These are phyloP conservation scores for Sphagnum magellanicum DNA, from an alignment of 228 moss, liverwort and hornwort species.

Conservation along the genomic window DNA sequence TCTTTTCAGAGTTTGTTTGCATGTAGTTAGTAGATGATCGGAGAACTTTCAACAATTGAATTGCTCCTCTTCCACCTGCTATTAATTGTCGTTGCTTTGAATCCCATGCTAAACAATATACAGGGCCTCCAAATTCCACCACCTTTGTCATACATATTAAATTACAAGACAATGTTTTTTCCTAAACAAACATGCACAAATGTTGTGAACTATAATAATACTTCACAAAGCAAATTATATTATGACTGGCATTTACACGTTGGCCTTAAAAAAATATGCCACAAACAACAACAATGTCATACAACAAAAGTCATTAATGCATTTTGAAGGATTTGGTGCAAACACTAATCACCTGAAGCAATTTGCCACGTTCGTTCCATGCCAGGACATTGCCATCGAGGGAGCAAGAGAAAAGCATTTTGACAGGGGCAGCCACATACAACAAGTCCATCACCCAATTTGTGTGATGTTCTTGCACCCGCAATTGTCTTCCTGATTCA, in stretches of 20 bases:
- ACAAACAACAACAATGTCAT: neutral
- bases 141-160: constrained; percentile 24
- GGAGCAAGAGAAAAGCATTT: constrained; percentile 73
- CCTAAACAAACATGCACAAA: too few species aligned
- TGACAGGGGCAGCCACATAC: constrained; percentile 44
- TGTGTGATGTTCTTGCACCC: constrained; percentile 54
- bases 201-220: too few species aligned
- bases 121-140: constrained; percentile 68
- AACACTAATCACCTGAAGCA: constrained; percentile 39
- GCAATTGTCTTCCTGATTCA: constrained; percentile 57
- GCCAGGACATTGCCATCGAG: constrained; percentile 66
- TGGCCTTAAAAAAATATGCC: neutral
- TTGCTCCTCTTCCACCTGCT: constrained; percentile 58
- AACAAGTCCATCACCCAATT: constrained; percentile 74
- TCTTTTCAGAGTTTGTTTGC: constrained; percentile 50
- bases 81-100: constrained; percentile 49
- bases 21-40: constrained; percentile 63
- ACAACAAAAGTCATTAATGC: neutral
- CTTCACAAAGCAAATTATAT: too few species aligned
- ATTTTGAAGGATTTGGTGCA: neutral
- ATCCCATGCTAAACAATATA: constrained; percentile 69
- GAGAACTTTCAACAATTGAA: constrained; percentile 53
- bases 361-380: constrained; percentile 69
- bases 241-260: too few species aligned
- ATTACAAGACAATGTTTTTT: neutral